A percentile compares a stretch with the other conserved stretches of the same genome.
Conservation (phyloP, 495 filamentous ascomycete species). For the Tetracladium setigerum region DNA sequence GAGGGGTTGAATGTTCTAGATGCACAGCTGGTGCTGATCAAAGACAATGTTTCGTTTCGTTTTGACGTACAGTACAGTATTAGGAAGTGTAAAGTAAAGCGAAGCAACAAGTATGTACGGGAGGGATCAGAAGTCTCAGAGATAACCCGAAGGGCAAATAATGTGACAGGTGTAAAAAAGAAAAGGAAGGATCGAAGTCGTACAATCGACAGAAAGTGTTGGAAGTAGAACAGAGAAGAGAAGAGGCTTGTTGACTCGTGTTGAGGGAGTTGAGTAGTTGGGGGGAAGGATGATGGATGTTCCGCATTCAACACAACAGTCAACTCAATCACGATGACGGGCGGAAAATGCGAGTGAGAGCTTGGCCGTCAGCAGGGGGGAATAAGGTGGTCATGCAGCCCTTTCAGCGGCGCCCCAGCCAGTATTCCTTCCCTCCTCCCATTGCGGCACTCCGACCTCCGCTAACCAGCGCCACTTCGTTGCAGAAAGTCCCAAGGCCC, state of each 20-base stretch:
- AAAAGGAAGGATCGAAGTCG: background rate
- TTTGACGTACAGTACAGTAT: no score
- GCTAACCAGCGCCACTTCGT: no score
- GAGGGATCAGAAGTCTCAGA: background rate
- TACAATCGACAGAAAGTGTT: background rate
- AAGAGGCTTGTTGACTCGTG: slow-evolving; percentile 1
- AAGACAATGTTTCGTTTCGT: background rate
- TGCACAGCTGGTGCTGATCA: background rate
- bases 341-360: no score
- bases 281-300: background rate
- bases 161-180: background rate
- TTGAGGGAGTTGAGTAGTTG: background rate
- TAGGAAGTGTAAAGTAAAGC: background rate
- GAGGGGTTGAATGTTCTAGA: background rate
- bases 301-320: background rate
- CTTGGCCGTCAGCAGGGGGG: no score
- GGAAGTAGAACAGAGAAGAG: background rate
- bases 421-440: no score
- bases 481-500: no score
- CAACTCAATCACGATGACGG: background rate
- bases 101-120: background rate
- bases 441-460: no score
- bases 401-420: no score
- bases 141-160: background rate
- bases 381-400: no score